phyloP scores from a whole-genome alignment of 257 asterid species.

The Hygrophila difformis region DNA sequence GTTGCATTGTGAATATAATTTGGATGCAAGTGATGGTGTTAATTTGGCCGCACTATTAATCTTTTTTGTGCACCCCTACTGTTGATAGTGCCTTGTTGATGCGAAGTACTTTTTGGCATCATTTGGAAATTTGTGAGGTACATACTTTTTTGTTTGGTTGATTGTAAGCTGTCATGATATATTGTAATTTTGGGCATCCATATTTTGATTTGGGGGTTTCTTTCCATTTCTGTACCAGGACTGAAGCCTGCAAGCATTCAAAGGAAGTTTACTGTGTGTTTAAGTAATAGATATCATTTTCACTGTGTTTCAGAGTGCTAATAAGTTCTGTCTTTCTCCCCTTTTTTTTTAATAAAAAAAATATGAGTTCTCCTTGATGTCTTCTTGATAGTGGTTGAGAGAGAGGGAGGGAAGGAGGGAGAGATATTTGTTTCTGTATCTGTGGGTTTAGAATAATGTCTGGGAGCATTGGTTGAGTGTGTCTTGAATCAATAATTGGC shows the following conservation, averaged over 20 bases:
- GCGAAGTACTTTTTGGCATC: constrained; percentile 38
- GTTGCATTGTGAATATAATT: constrained; percentile 22
- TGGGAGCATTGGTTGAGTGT: constrained; percentile 26
- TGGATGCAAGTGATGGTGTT: constrained; percentile 10
- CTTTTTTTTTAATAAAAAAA: no score
- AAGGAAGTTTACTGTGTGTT: constrained; percentile 27
- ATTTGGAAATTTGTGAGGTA: constrained; percentile 41
- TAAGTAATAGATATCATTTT: constrained; percentile 31
- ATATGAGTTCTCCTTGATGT: constrained; percentile 16
- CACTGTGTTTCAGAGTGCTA: constrained; percentile 20
- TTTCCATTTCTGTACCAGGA: constrained; percentile 21
- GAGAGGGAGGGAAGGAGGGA: no score
- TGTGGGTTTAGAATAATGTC: constrained; percentile 12
- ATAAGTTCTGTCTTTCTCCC: constrained; percentile 11
- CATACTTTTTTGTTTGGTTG: constrained; percentile 8
- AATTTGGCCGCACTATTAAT: constrained; percentile 14
- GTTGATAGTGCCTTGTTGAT: constrained; percentile 35
- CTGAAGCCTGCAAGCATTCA: constrained; percentile 28
- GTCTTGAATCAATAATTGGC: constrained; percentile 22
- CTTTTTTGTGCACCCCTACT: constrained; percentile 18
- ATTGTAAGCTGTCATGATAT: no score
- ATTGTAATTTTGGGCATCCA: no score
- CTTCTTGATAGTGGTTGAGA: constrained; percentile 16
- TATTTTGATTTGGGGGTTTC: background rate
- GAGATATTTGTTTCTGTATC: constrained; percentile 25